A percentile compares a stretch with the other conserved stretches of the same genome.
Evolutionary conservation across 805 yeast species (phyloP).

Genomic region (Candida palmyrensis): DNA sequence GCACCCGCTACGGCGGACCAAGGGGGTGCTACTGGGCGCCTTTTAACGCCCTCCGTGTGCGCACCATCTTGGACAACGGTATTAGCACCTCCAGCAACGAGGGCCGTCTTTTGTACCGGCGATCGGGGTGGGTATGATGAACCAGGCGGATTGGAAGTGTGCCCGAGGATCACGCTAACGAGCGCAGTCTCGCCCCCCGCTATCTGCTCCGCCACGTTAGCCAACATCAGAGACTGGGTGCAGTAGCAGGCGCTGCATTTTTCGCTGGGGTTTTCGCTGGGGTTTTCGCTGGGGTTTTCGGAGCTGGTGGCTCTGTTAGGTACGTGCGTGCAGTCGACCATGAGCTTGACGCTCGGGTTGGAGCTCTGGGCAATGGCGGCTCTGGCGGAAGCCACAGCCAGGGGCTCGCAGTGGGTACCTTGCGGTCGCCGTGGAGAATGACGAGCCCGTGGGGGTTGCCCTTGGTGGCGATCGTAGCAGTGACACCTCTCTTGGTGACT

Average conservation of each 20-base stretch:
- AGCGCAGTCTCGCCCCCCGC: slow-evolving; percentile 73
- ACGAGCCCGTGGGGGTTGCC: slow-evolving; percentile 95
- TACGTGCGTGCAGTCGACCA: slow-evolving; percentile 98
- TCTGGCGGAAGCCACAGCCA: slow-evolving; percentile 72
- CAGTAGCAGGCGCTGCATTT: slow-evolving; percentile 90
- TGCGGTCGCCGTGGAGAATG: slow-evolving; percentile 92
- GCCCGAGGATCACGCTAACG: slow-evolving; percentile 94
- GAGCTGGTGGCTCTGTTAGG: no score
- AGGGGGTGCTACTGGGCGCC: slow-evolving; percentile 5
- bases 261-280: no score
- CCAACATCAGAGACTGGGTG: slow-evolving; percentile 92
- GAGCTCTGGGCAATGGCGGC: slow-evolving; percentile 45
- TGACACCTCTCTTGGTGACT: slow-evolving; percentile 94
- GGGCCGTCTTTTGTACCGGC: slow-evolving; percentile 87
- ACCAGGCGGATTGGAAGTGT: no score
- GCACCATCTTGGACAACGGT: slow-evolving; percentile 77
- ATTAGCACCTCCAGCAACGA: slow-evolving; percentile 79
- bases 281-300: no score
- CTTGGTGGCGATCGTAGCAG: slow-evolving; percentile 92
- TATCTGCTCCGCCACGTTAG: slow-evolving; percentile 76
- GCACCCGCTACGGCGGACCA: no score
- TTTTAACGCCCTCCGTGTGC: slow-evolving; percentile 58
- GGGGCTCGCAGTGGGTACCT: slow-evolving; percentile 86
- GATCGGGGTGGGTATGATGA: no score
- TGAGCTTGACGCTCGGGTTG: slow-evolving; percentile 52